Evolutionary conservation across 2,329 filamentous ascomycete species (phyloP), one percentile per base, ranked within the genome.

Genomic region (Talaromyces islandicus): DNA sequence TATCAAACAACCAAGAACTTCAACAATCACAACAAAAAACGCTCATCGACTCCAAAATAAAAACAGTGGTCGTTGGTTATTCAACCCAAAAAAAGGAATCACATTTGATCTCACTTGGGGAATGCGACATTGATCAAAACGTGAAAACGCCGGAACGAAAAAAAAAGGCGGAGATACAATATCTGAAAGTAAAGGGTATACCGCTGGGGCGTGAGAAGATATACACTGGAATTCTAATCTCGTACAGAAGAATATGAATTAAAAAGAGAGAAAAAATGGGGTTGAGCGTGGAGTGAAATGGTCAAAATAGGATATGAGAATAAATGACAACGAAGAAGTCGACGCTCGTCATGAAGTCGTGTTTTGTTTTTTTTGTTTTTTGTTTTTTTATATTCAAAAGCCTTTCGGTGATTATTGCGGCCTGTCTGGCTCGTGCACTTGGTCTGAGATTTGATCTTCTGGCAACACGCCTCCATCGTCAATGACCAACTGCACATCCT

Each of bases 401-500:
- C n/a, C 7, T 21, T 24, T 21, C 10, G 19, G 12, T 32, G 35
- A 25, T 29, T 60, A 55, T n/a, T 46, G 43, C 19, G 43, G 43
- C 21, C 19, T 10, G 9, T 46, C 43, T 46, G 43, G 19, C 43
- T 46, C 43, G 21, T 17, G 19, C 43, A 46, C 43, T 46, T 46
- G 43, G 3, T 46, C 9, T 24, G 43, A 46, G 21, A 29, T 29
- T 29, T 52, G 48, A 17, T 27, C 27, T 52, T 52, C 24, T 5
- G 48, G 24, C 14, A 14, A 38, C 17, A 61, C 51, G 9, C 57
- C 69, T 21, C 71, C 72, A 25, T 73, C 72, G 54, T 77, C 75
- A 62, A 77, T 74, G n/a, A 79, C 69, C 70, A 81, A 69, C 48
- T 88, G 85, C 5, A 92, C 83, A 57, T 85, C 83, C 79, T 96